Evolutionary conservation across 208 protist genomes (phyloP).

Genomic region (Leishmania amazonensis): DNA sequence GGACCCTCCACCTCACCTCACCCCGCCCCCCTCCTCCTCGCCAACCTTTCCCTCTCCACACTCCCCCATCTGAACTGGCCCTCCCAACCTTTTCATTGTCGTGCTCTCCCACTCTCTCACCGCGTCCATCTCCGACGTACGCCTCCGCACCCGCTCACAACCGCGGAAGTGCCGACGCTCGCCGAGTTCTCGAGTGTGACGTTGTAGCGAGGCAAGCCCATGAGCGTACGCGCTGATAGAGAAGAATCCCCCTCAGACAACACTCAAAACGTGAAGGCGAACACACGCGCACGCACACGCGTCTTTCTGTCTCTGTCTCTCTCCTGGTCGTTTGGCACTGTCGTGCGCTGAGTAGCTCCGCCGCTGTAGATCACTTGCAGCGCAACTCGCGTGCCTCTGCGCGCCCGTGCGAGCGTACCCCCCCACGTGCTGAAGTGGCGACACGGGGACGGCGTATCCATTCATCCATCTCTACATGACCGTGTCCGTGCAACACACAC

Average conservation of each 20-base stretch:
- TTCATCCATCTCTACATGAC: neutral
- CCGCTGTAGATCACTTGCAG: neutral
- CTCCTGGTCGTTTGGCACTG: neutral
- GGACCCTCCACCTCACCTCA: too few relatives aligned
- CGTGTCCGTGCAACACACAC: neutral
- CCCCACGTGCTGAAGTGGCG: too few relatives aligned
- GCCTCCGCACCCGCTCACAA: neutral
- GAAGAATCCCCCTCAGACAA: too few relatives aligned
- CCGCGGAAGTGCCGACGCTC: neutral
- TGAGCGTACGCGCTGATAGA: too few relatives aligned
- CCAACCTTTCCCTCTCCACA: too few relatives aligned
- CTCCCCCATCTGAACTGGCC: too few relatives aligned
- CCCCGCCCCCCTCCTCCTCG: too few relatives aligned
- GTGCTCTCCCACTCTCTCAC: too few relatives aligned
- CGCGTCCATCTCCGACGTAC: neutral
- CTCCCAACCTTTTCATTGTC: too few relatives aligned
- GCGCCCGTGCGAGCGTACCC: neutral
- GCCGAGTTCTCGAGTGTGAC: neutral
- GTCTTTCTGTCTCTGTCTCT: neutral
- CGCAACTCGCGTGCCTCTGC: neutral
- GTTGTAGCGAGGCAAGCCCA: neutral
- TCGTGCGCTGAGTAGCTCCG: neutral
- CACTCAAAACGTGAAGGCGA: too few relatives aligned
- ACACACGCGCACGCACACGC: neutral
- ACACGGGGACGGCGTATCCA: neutral